These are phyloP conservation scores for Gentiana straminea DNA, from an alignment of 257 asterid genomes.

Conservation along the genomic window DNA sequence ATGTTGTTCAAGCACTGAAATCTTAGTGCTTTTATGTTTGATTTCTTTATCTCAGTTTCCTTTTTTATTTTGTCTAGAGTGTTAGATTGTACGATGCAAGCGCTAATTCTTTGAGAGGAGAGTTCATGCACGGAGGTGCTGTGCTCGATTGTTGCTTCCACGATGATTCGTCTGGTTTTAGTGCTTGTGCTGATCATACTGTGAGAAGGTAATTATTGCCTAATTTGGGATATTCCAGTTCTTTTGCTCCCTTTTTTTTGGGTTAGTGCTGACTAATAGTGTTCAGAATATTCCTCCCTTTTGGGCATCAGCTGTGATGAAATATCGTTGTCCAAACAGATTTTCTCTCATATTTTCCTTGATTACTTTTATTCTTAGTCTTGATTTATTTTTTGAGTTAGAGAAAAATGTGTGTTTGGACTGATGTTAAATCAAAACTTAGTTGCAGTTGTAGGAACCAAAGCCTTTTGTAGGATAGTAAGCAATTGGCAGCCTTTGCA, in stretches of 20 bases:
- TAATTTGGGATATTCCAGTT: background rate
- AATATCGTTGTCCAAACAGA: too few species aligned
- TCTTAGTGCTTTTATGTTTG: background rate
- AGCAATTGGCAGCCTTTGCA: too few species aligned
- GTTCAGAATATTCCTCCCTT: too few species aligned
- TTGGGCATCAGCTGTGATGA: too few species aligned
- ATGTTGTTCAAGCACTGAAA: background rate
- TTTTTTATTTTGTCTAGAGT: constrained; percentile 23
- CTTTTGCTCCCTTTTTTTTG: background rate
- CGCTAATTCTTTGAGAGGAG: constrained; percentile 67
- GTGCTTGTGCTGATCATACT: constrained; percentile 67
- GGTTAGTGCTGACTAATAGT: too few species aligned
- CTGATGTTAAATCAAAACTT: too few species aligned
- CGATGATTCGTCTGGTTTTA: constrained; percentile 85
- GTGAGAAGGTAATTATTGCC: constrained; percentile 50
- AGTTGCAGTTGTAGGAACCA: too few species aligned
- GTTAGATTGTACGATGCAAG: constrained; percentile 88
- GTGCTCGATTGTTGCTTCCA: constrained; percentile 92
- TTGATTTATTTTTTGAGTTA: background rate
- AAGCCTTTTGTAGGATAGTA: too few species aligned
- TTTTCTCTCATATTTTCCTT: too few species aligned
- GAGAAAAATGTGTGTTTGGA: too few species aligned
- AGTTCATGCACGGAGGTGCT: constrained; percentile 75
- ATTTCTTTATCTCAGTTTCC: background rate
- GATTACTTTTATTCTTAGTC: too few species aligned